phyloP scores from a whole-genome alignment of 371 early-diverging fungal genomes.

The Blakeslea trispora region DNA sequence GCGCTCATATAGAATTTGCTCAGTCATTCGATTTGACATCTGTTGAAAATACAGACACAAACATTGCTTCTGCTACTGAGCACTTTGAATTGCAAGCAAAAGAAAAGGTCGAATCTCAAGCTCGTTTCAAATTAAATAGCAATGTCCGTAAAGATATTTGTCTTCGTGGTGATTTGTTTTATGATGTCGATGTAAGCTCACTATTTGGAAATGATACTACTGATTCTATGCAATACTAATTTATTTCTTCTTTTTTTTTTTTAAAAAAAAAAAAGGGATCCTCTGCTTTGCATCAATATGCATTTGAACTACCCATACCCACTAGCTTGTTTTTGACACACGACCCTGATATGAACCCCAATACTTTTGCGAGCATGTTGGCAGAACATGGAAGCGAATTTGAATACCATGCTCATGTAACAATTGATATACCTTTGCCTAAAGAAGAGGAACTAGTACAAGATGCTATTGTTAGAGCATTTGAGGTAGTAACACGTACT shows the following conservation, averaged over 20 bases:
- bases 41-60: constrained; percentile 13
- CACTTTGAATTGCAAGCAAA: constrained; percentile 37
- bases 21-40: constrained; percentile 42
- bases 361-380: constrained; percentile 54
- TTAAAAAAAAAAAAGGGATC: constrained; percentile 27
- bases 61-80: constrained; percentile 34
- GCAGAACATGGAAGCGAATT: constrained; percentile 58
- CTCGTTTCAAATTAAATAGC: constrained; percentile 35
- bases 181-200: constrained; percentile 41
- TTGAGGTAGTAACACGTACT: constrained; percentile 50
- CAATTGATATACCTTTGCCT: constrained; percentile 26
- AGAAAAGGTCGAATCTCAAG: constrained; percentile 33
- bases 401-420: constrained; percentile 40
- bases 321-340: constrained; percentile 53
- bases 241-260: no score
- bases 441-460: constrained; percentile 21
- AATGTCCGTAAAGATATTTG: constrained; percentile 35
- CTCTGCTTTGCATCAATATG: constrained; percentile 23
- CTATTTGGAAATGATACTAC: background rate
- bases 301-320: constrained; percentile 45
- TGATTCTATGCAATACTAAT: no score
- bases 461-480: constrained; percentile 45
- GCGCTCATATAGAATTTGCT: constrained; percentile 31
- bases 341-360: constrained; percentile 49
- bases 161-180: constrained; percentile 40